Evolutionary conservation across 2,329 filamentous ascomycete genomes (phyloP), one percentile per base, ranked within the genome.

Genomic region (Epichloe gansuensis): DNA sequence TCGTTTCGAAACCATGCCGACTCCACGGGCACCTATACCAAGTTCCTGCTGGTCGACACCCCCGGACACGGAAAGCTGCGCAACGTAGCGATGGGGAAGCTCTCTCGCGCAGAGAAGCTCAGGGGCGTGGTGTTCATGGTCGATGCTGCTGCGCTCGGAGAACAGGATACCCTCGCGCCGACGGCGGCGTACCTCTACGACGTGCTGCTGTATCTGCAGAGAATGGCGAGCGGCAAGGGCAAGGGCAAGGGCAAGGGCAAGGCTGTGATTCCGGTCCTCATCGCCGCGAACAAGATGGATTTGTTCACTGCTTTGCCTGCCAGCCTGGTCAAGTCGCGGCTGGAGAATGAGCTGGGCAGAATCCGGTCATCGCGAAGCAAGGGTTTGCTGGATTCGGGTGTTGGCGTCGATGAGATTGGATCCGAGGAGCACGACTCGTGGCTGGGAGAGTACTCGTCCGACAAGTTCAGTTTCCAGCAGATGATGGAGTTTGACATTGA

Each of bases 61-160:
- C 93, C 93, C 0, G 93, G 93, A 40, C 93, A 98, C 71, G 89
- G 89, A 61, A 98, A 98, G 71, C 81, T 98, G 54, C 87, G 93
- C 55, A 78, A 81, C 60, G 74, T 81, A 57, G 82, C 86, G 3
- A 73, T 85, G 53, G 68, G 73, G 42, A 71, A 69, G 50, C 69
- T 84, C 27, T 63, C 58, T 53, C 63, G 57, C 54, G 61, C 61
- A 35, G 63, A 69, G 49, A 77, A 78, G 57, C 71, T 91, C 47
- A 78, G 78, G 41, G 90, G 85, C 17, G 74, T 97, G 50, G 77
- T 97, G 49, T 98, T 91, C 66, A 72, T 96, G 56, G 80, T 95
- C n/a, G 93, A 98, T 67, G 86, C 90, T 11, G 83, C 86, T 4
- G 78, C 80, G 3, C 70, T 89, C 11, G 71, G 72, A 17, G 74